These are phyloP conservation scores for Eucalyptus pauciflora DNA, from an alignment of 345 rosid genomes.

Conservation along the genomic window DNA sequence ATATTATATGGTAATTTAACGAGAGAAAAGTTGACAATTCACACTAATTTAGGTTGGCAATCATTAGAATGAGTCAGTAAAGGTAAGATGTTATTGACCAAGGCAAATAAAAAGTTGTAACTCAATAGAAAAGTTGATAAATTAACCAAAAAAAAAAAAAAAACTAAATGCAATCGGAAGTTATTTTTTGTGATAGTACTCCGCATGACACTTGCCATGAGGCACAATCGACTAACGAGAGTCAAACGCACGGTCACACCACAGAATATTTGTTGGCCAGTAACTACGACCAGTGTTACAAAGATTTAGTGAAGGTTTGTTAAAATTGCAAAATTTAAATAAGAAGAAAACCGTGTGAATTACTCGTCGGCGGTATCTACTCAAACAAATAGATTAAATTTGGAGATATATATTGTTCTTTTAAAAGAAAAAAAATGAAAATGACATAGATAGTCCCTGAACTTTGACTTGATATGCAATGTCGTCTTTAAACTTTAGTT, in stretches of 20 bases:
- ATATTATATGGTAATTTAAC: not conserved
- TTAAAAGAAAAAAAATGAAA: fast-evolving
- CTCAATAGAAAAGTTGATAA: not conserved
- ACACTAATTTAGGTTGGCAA: not conserved
- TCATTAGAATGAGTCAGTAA: not conserved
- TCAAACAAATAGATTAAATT: not conserved
- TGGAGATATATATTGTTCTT: not conserved
- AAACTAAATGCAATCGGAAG: not conserved
- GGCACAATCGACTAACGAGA: not conserved
- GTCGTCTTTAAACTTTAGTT: too few relatives aligned
- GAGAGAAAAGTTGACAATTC: not conserved
- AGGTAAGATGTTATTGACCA: not conserved
- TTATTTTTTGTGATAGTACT: not conserved
- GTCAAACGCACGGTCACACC: not conserved
- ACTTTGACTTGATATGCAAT: fast-evolving
- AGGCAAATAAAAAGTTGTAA: not conserved
- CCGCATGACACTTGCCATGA: not conserved
- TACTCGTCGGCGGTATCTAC: not conserved
- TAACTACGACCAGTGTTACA: not conserved
- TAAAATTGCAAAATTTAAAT: not conserved
- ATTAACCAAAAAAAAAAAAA: not conserved
- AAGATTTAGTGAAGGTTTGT: not conserved
- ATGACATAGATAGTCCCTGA: fast-evolving
- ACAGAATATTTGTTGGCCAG: not conserved
- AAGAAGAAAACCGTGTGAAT: not conserved